Base-by-base conservation (phyloP, 2,329 filamentous ascomycete species). In the Leptoxyphium fumago region DNA sequence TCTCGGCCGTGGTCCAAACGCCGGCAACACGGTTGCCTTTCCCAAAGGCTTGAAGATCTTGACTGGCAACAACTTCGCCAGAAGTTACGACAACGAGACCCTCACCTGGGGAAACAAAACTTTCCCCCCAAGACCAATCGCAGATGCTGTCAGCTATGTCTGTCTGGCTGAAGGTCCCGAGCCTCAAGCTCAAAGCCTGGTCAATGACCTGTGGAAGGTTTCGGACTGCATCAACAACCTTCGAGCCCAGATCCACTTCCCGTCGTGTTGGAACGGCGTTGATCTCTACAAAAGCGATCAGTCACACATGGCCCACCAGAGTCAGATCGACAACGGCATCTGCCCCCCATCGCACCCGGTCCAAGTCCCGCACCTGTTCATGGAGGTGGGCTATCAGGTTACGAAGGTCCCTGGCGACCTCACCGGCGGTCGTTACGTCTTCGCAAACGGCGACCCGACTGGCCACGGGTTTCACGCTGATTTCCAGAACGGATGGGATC, bases 11-110 rank as follows among this genome's bases (percentile, higher is more conserved):
- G 48, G 48, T 47, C 61, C 72, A 34, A 64, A 69, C 50, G 67
- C 66, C 38, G 75, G 76, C 52, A 71, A 79, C 49, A 80, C 85
- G 51, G 68, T 78, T 14, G 74, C 85, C 57, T 87, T 86, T 65
- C 84, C 83, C 6, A 58, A 71, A 21, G 81, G 80, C 13, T 71
- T 89, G 50, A 75, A 77, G 58, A 85, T 89, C 66, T 57, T 88
- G 39, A 76, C 72, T 45, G 84, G 84, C 39, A 70, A 84, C 54
- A 63, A 75, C 26, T 67, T 58, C 53, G 67, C 70, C 42, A 74
- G 81, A 41, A 67, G 71, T 29, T 61, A 60, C 38, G 61, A 62
- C 41, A 57, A 55, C 45, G 46, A 52, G n/a, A 51, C 57, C 7
- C 51, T 62, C 32, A 66, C 62, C 10, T 65, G 55, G 49, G 60